Evolutionary conservation across 106 monocot species (phyloP).

Genomic region (Allium fistulosum): DNA sequence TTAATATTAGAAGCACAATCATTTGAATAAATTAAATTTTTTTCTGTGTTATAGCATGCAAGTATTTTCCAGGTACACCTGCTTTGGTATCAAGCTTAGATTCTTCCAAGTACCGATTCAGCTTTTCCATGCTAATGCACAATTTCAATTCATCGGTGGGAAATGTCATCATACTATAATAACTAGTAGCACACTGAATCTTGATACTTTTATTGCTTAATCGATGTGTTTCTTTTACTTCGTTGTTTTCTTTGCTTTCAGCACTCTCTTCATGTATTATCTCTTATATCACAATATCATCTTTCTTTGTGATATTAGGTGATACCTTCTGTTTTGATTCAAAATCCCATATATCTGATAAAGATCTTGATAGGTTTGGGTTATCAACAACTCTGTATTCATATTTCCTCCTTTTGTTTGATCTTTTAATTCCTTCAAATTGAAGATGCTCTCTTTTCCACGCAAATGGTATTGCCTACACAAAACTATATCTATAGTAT

Average conservation of each 20-base stretch:
- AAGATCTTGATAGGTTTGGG: background rate
- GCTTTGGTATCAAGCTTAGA: slow-evolving; percentile 12
- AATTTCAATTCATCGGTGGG: slow-evolving; percentile 1
- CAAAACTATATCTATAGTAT: too few relatives aligned
- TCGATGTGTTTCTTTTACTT: background rate
- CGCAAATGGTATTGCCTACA: background rate
- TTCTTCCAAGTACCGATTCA: slow-evolving; percentile 7
- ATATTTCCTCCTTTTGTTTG: background rate
- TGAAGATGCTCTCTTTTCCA: slow-evolving; percentile 14
- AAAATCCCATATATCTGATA: slow-evolving; percentile 13
- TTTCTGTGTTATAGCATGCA: slow-evolving; percentile 7
- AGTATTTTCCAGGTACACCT: slow-evolving; percentile 16
- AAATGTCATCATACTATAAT: background rate
- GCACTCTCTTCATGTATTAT: background rate
- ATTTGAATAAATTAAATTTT: too few relatives aligned
- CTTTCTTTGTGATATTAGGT: background rate
- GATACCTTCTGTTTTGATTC: slow-evolving; percentile 11
- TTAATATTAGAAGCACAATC: too few relatives aligned
- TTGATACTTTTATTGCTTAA: background rate
- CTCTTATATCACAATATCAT: background rate
- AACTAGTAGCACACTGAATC: slow-evolving; percentile 13
- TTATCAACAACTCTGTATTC: background rate
- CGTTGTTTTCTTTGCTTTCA: background rate
- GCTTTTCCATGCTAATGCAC: slow-evolving; percentile 12
- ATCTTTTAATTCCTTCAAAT: slow-evolving; percentile 13